phyloP scores from a whole-genome alignment of 768 basidiomycete species.

The Mycena maculata region DNA sequence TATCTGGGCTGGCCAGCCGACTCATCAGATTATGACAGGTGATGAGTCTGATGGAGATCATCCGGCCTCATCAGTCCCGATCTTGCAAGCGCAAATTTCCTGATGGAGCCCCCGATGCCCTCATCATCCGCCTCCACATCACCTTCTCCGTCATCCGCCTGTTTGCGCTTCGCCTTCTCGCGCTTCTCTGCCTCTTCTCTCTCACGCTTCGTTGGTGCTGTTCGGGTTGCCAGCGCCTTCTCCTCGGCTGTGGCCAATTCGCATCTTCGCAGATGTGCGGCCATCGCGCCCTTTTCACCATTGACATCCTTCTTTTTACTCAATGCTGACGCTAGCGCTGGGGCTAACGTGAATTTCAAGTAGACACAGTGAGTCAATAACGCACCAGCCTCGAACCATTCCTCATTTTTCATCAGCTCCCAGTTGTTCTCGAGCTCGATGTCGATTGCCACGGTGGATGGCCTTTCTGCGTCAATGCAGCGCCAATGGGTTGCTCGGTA shows the following conservation, averaged over 20 bases:
- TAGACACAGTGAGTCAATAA: not conserved
- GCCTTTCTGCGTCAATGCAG: constrained; percentile 11
- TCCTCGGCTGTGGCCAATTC: constrained; percentile 2
- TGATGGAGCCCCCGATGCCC: too few relatives aligned
- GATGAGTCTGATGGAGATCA: too few relatives aligned
- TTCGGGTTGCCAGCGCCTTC: constrained; percentile 3
- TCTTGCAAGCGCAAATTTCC: too few relatives aligned
- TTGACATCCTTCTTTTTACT: not conserved
- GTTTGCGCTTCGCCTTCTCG: constrained; percentile 6
- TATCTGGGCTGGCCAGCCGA: too few relatives aligned
- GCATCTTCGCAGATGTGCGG: constrained; percentile 10
- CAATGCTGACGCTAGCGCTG: constrained; percentile 2
- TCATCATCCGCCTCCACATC: too few relatives aligned
- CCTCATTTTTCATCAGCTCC: not conserved
- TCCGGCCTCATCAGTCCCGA: too few relatives aligned
- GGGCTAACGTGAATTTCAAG: not conserved
- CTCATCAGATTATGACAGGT: too few relatives aligned
- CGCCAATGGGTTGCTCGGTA: constrained; percentile 19
- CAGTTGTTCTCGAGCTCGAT: constrained; percentile 1
- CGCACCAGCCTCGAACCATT: not conserved
- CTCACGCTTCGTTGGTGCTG: constrained; percentile 19
- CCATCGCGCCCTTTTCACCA: constrained; percentile 19
- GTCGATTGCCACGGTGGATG: not conserved
- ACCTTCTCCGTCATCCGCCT: not conserved
- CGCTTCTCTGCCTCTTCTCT: constrained; percentile 6